These are phyloP conservation scores for Liquidambar formosana DNA, from an alignment of 164 flowering plant species.

Conservation along the genomic window DNA sequence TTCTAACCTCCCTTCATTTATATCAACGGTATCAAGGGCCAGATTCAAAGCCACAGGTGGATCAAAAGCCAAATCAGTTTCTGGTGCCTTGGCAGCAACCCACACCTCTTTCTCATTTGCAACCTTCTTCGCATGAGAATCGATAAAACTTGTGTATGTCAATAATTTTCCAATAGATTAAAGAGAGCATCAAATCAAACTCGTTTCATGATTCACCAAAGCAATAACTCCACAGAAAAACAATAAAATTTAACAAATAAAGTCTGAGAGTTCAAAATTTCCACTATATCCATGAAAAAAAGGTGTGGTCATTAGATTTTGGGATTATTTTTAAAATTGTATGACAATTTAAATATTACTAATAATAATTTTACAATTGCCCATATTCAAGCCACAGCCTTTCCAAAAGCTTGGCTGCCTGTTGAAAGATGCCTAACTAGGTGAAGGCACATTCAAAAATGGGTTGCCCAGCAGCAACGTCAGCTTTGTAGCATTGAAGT, in stretches of 20 bases:
- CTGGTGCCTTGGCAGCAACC: slow-evolving; percentile 28
- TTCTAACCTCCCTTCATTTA: slow-evolving; percentile 27
- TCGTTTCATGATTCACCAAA: not conserved
- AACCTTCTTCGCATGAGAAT: slow-evolving; percentile 25
- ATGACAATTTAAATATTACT: not conserved
- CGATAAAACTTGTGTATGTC: not conserved
- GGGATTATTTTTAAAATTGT: not conserved
- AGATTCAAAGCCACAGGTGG: slow-evolving; percentile 21
- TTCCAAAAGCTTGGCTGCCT: not conserved
- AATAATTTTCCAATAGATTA: not conserved
- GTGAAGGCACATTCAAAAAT: not conserved
- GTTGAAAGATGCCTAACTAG: not conserved
- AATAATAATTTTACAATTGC: not conserved
- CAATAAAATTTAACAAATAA: too few species aligned
- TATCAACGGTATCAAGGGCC: slow-evolving; percentile 10
- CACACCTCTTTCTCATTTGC: slow-evolving; percentile 24
- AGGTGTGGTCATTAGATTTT: not conserved
- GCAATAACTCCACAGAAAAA: not conserved
- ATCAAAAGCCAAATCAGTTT: slow-evolving; percentile 13
- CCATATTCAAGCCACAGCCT: not conserved
- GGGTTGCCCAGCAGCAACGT: not conserved
- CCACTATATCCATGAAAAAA: not conserved
- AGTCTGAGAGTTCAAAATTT: too few species aligned
- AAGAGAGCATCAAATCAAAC: not conserved
- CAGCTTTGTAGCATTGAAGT: not conserved